These are phyloP conservation scores for Salix brachista DNA, from an alignment of 345 rosid genomes.

Conservation along the genomic window DNA sequence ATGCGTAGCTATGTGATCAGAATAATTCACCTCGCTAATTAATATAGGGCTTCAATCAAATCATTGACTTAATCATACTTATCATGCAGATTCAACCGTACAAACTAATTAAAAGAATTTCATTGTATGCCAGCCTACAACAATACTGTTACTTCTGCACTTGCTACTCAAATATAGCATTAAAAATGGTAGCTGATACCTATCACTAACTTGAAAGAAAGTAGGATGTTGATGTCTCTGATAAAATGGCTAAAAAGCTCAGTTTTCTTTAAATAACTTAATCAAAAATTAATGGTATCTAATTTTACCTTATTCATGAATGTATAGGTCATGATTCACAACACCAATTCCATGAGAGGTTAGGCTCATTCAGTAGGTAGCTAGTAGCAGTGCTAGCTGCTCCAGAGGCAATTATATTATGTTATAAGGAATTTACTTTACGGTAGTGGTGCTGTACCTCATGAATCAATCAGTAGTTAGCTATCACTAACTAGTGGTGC, in stretches of 20 bases:
- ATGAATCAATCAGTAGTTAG: not conserved
- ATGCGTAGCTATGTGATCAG: not conserved
- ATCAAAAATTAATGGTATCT: not conserved
- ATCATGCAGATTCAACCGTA: too few species aligned
- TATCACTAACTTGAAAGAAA: not conserved
- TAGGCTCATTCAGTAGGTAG: not conserved
- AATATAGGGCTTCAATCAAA: not conserved
- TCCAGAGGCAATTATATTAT: not conserved
- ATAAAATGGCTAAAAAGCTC: not conserved
- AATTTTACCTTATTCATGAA: not conserved
- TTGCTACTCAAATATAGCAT: not conserved
- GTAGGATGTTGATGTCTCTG: not conserved
- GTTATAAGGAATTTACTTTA: not conserved
- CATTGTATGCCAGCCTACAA: not conserved
- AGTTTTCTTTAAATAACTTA: not conserved
- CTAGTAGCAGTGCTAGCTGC: not conserved
- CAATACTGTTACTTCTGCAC: not conserved
- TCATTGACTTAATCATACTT: not conserved
- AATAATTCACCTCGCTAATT: not conserved
- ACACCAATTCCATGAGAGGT: not conserved
- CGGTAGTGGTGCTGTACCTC: not conserved
- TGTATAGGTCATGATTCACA: not conserved
- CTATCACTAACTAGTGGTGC: too few species aligned
- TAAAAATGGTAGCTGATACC: not conserved
- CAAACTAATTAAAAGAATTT: not conserved